A percentile compares a stretch with the other conserved stretches of the same genome.
Evolutionary conservation across 257 asterid species (phyloP).

Genomic region (Ocimum tenuiflorum): DNA sequence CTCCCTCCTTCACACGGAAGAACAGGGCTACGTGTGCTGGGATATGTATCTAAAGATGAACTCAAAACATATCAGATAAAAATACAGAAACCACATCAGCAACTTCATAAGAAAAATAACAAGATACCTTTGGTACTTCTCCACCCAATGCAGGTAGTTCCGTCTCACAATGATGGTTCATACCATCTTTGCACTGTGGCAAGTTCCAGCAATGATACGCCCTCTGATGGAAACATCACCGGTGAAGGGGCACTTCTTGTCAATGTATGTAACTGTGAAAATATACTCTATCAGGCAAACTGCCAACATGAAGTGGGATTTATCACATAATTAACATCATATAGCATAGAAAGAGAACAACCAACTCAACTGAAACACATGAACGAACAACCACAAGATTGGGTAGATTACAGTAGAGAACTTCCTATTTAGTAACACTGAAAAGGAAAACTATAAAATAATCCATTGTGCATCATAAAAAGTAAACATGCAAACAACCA

Average conservation of each 20-base stretch:
- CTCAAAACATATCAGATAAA: not conserved
- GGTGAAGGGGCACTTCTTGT: conserved; percentile 81
- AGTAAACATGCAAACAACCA: too few species aligned
- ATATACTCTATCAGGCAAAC: not conserved
- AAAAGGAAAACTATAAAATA: too few species aligned
- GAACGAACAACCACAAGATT: too few species aligned
- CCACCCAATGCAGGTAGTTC: conserved; percentile 67
- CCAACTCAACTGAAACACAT: too few species aligned
- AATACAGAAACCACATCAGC: not conserved
- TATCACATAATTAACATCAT: too few species aligned
- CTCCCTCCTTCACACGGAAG: conserved; percentile 85
- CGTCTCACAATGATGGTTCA: conserved; percentile 67
- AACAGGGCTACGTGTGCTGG: conserved; percentile 83
- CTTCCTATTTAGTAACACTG: too few species aligned
- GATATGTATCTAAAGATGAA: conserved; percentile 41
- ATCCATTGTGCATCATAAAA: too few species aligned
- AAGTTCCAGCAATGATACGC: conserved; percentile 74
- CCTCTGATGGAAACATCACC: conserved; percentile 77
- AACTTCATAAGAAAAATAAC: not conserved
- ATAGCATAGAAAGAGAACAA: too few species aligned
- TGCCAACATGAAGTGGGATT: too few species aligned
- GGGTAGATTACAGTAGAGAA: too few species aligned
- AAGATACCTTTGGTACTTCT: conserved; percentile 61
- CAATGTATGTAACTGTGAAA: conserved; percentile 59
- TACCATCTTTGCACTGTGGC: conserved; percentile 88